Evolutionary conservation across 768 basidiomycete genomes (phyloP), one percentile per base, ranked within the genome.

Genomic region (Trametes cubensis): DNA sequence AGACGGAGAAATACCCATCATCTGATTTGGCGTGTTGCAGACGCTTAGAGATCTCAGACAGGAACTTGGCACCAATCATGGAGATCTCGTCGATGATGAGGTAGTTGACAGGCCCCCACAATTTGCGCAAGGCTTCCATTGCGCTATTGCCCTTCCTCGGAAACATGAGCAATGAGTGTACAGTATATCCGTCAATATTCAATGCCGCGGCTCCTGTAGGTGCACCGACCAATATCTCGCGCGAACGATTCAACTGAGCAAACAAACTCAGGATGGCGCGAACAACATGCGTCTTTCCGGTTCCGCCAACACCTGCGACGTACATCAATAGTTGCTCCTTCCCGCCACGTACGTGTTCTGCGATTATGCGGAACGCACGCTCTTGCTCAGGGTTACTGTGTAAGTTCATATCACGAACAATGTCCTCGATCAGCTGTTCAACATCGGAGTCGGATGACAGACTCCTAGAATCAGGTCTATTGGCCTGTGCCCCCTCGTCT

Each of bases 171-270:
- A 77, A 53, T 0, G 72, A 64, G 58, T 75, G 74, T 4, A 75
- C 53, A 0, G 75, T 76, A 18, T 65, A 67, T 0, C 74, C 74
- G 0, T 58, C 67, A 6, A 76, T 72, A 1, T 72, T 39, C 0
- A 64, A 42, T 0, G 75, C 75, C 0, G 74, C 71, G 21, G 66
- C 70, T 0, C 75, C 75, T 4, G 75, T 76, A 18, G 69, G 69
- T 15, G 74, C 73, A 7, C 66, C 56, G 1, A 69, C 54, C 1
- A 66, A 30, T 6, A 74, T 38, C 17, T 68, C 57, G 2, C 64
- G 25, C 3, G 40, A 13, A 5, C 59, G 34, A 0, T 52, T 50
- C 23, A 63, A 38, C 3, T 21, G 20, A 3, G 44, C 42, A 23
- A 74, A 71, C 1, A 75, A 50, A 0, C 6, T 3, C 0, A 66